These are phyloP conservation scores for Colletotrichum tofieldiae DNA, from an alignment of 2,329 filamentous ascomycete species.

Conservation along the genomic window DNA sequence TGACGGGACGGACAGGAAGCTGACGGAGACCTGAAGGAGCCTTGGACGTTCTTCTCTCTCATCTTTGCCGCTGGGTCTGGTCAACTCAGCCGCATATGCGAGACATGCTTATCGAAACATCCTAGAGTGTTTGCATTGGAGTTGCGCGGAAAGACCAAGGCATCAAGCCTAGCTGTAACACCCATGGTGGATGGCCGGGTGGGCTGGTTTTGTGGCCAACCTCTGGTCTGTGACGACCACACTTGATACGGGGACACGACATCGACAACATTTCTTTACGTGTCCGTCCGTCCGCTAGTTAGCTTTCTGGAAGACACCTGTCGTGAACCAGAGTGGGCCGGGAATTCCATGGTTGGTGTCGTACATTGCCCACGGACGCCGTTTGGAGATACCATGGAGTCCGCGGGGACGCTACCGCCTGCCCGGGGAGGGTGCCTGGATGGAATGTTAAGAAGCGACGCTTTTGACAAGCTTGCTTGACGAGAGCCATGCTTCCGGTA, in stretches of 20 bases:
- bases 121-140: slow-evolving; percentile 7
- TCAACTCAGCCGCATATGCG: slow-evolving; percentile 22
- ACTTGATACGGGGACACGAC: slow-evolving; percentile 8
- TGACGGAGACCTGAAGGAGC: slow-evolving; percentile 32
- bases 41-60: slow-evolving; percentile 6
- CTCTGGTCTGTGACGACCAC: slow-evolving; percentile 18
- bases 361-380: not conserved
- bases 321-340: no score
- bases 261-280: not conserved
- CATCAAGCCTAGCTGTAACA: not conserved
- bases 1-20: slow-evolving; percentile 19
- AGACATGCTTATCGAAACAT: slow-evolving; percentile 20
- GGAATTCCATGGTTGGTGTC: not conserved
- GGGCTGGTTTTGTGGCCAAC: not conserved
- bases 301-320: slow-evolving; percentile 16
- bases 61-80: not conserved
- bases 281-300: not conserved
- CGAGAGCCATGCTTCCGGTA: slow-evolving; percentile 16
- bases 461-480: not conserved
- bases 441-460: slow-evolving; percentile 20
- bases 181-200: not conserved
- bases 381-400: slow-evolving; percentile 15
- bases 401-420: slow-evolving; percentile 9
- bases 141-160: not conserved
- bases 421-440: not conserved